A percentile compares a stretch with the other conserved stretches of the same genome.
Evolutionary conservation across 1,284 basidiomycete genomes (phyloP).

Genomic region (Ceratorhiza oryzae-sativae): DNA sequence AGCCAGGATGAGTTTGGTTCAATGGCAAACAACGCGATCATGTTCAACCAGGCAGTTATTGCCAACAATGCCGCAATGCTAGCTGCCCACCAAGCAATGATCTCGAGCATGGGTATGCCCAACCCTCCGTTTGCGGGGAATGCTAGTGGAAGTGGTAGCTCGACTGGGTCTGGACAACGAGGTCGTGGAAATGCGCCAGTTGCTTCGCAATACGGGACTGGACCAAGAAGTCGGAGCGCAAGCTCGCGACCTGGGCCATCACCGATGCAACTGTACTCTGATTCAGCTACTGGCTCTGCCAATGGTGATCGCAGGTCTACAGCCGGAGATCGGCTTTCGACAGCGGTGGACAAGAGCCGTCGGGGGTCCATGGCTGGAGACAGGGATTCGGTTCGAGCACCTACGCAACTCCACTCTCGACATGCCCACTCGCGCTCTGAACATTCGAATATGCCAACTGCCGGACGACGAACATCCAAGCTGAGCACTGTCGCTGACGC

Average conservation of each 20-base stretch:
- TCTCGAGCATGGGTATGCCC: background rate
- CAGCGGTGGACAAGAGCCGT: background rate
- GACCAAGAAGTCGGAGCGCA: background rate
- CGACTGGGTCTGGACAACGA: background rate
- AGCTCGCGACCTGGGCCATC: slow-evolving; percentile 6
- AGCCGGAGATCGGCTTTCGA: background rate
- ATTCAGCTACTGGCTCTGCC: background rate
- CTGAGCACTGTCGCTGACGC: background rate
- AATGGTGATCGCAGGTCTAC: background rate
- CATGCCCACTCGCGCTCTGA: slow-evolving; percentile 32
- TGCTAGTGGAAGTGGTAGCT: slow-evolving; percentile 10
- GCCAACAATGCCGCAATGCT: slow-evolving; percentile 8
- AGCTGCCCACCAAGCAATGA: slow-evolving; percentile 2
- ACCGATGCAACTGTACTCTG: slow-evolving; percentile 2
- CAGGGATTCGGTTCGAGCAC: background rate
- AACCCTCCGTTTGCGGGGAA: slow-evolving; percentile 25
- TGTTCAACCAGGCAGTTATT: slow-evolving; percentile 6
- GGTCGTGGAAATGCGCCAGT: background rate
- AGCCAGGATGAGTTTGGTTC: slow-evolving; percentile 4
- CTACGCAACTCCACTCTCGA: background rate
- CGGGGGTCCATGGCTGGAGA: background rate
- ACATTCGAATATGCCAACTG: background rate
- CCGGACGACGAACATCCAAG: slow-evolving; percentile 17
- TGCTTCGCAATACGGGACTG: background rate
- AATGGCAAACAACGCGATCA: slow-evolving; percentile 20